phyloP scores from a whole-genome alignment of 2,329 filamentous ascomycete genomes.

The Pseudocercospora fijiensis region DNA sequence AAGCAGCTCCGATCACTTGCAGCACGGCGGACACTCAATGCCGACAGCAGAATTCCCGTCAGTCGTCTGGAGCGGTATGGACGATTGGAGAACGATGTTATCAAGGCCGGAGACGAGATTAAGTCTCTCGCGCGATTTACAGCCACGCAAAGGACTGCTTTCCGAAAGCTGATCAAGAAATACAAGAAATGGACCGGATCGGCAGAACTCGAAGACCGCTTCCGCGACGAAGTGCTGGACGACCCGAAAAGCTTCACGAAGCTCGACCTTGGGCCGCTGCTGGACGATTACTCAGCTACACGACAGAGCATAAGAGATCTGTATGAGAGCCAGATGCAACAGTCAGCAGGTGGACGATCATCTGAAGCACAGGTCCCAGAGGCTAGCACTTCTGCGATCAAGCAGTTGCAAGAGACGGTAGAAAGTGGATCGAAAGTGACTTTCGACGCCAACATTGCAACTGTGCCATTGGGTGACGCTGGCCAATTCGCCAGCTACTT shows the following conservation, averaged over 20 bases:
- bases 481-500: conserved; percentile 54
- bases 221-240: conserved; percentile 65
- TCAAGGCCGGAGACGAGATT: conserved; percentile 68
- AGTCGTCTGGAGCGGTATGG: conserved; percentile 52
- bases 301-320: conserved; percentile 47
- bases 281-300: conserved; percentile 51
- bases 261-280: conserved; percentile 58
- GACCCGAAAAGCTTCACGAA: conserved; percentile 70
- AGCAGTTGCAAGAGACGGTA: conserved; percentile 43
- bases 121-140: conserved; percentile 69
- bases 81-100: conserved; percentile 51
- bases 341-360: conserved; percentile 19
- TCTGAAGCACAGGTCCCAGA: conserved; percentile 19
- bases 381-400: conserved; percentile 31
- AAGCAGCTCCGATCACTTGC: conserved; percentile 33
- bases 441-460: conserved; percentile 52
- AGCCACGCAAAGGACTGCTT: conserved; percentile 70
- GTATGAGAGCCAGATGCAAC: conserved; percentile 41
- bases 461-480: conserved; percentile 47
- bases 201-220: conserved; percentile 60
- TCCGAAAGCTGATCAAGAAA: conserved; percentile 82
- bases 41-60: conserved; percentile 42
- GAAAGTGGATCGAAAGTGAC: conserved; percentile 45
- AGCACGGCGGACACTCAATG: conserved; percentile 19
- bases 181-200: conserved; percentile 87